These are phyloP conservation scores for Prunus mume DNA, from an alignment of 306 rosid genomes.

Conservation along the genomic window DNA sequence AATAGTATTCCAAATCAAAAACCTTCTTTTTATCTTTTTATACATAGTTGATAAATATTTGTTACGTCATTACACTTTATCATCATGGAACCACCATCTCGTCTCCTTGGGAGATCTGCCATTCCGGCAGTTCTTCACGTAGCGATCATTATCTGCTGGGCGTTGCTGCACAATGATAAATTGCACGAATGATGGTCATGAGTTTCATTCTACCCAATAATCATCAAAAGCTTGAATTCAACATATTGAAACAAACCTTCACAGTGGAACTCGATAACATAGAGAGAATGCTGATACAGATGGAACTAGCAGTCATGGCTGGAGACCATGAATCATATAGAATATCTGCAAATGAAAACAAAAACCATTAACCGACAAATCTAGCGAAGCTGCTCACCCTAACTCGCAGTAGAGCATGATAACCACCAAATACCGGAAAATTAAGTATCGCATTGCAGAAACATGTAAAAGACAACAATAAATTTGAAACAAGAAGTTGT, in stretches of 20 bases:
- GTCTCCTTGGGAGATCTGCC: slow-evolving; percentile 48
- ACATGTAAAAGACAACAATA: background rate
- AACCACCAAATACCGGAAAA: background rate
- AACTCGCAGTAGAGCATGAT: background rate
- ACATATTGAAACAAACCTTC: slow-evolving; percentile 26
- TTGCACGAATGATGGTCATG: background rate
- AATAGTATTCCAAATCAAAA: slow-evolving; percentile 6
- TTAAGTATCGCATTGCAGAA: background rate
- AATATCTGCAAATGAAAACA: slow-evolving; percentile 27
- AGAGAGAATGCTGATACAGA: slow-evolving; percentile 43
- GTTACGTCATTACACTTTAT: slow-evolving; percentile 22
- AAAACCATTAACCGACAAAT: background rate
- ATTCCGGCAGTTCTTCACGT: slow-evolving; percentile 39
- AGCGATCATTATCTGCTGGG: slow-evolving; percentile 37
- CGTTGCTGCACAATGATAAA: slow-evolving; percentile 32
- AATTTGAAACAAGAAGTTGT: background rate
- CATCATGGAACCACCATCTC: slow-evolving; percentile 48
- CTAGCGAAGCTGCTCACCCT: background rate
- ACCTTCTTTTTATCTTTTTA: background rate
- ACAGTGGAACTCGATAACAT: slow-evolving; percentile 43
- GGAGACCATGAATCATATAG: slow-evolving; percentile 50
- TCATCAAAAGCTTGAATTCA: background rate
- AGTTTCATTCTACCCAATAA: background rate
- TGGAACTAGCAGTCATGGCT: slow-evolving; percentile 39
- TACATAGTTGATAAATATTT: background rate